phyloP scores from a whole-genome alignment of 2,329 filamentous ascomycete species.

The Exophiala calicioides region DNA sequence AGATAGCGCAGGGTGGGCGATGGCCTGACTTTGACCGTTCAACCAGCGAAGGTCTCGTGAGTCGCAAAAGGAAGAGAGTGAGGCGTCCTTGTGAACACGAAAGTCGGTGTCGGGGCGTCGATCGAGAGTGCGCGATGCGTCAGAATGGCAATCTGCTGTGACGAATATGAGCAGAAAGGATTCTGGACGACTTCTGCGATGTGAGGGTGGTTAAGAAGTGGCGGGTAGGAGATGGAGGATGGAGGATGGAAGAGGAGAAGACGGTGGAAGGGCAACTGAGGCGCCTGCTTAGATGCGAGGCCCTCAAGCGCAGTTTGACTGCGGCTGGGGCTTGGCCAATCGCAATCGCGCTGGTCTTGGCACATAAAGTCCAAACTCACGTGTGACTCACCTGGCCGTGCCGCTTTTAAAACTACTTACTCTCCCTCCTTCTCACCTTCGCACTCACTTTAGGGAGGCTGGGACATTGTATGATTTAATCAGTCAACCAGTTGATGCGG shows the following conservation, averaged over 20 bases:
- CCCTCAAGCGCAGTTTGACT: too few relatives aligned
- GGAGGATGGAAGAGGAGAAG: slow-evolving; percentile 17
- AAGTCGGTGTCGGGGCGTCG: slow-evolving; percentile 44
- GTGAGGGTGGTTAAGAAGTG: too few relatives aligned
- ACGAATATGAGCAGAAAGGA: slow-evolving; percentile 11
- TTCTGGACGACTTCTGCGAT: slow-evolving; percentile 21
- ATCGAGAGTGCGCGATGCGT: slow-evolving; percentile 34
- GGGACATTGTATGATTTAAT: too few relatives aligned
- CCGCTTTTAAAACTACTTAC: too few relatives aligned
- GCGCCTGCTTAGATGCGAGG: too few relatives aligned
- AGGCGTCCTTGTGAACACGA: slow-evolving; percentile 38
- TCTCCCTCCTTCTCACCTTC: too few relatives aligned
- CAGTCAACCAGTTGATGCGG: too few relatives aligned
- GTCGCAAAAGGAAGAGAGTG: slow-evolving; percentile 34
- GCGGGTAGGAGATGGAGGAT: slow-evolving; percentile 17
- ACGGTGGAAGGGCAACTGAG: too few relatives aligned
- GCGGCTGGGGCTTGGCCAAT: too few relatives aligned
- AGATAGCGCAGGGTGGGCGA: slow-evolving; percentile 31
- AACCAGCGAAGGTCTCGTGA: slow-evolving; percentile 67
- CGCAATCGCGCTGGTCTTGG: too few relatives aligned
- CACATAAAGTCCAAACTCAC: too few relatives aligned
- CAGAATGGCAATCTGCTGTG: slow-evolving; percentile 1
- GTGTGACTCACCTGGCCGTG: not conserved
- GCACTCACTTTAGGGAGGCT: too few relatives aligned
- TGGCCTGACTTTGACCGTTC: slow-evolving; percentile 34